phyloP scores from a whole-genome alignment of 139 green algal genomes.

The Choricystis sp. region DNA sequence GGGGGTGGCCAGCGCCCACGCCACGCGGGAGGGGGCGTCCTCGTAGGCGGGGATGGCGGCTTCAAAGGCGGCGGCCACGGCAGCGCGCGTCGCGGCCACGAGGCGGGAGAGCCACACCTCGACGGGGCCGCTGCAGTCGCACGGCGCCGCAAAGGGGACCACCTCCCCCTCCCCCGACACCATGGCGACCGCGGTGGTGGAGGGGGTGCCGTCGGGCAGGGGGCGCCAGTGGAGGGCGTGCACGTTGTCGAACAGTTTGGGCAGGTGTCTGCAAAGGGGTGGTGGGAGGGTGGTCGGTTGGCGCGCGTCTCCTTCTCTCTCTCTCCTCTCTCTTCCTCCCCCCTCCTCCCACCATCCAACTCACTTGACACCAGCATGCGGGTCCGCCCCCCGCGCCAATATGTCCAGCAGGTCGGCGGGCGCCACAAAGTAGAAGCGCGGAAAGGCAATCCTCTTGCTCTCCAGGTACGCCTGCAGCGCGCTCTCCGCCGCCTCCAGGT shows the following conservation, averaged over 20 bases:
- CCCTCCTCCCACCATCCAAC: too few relatives aligned
- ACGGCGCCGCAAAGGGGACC: constrained; percentile 56
- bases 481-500: constrained; percentile 50
- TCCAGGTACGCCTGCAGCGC: constrained; percentile 69
- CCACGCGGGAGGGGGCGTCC: constrained; percentile 18
- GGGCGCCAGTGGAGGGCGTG: constrained; percentile 39
- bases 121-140: constrained; percentile 60
- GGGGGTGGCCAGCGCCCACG: not conserved
- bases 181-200: constrained; percentile 66
- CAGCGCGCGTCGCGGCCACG: constrained; percentile 59
- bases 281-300: not conserved
- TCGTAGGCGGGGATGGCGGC: constrained; percentile 67
- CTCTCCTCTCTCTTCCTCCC: too few relatives aligned
- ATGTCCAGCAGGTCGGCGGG: constrained; percentile 82
- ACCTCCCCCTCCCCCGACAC: constrained; percentile 66
- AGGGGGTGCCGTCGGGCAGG: constrained; percentile 18
- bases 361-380: constrained; percentile 56
- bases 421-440: constrained; percentile 88
- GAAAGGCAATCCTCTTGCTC: constrained; percentile 81
- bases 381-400: constrained; percentile 70
- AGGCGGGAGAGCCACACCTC: constrained; percentile 62
- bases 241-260: constrained; percentile 84
- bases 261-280: constrained; percentile 42
- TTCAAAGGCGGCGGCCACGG: constrained; percentile 55
- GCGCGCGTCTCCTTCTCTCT: not conserved